Evolutionary conservation across 1,139 yeast species (phyloP), one percentile per base, ranked within the genome.

Genomic region (Magnusiomyces sp.): DNA sequence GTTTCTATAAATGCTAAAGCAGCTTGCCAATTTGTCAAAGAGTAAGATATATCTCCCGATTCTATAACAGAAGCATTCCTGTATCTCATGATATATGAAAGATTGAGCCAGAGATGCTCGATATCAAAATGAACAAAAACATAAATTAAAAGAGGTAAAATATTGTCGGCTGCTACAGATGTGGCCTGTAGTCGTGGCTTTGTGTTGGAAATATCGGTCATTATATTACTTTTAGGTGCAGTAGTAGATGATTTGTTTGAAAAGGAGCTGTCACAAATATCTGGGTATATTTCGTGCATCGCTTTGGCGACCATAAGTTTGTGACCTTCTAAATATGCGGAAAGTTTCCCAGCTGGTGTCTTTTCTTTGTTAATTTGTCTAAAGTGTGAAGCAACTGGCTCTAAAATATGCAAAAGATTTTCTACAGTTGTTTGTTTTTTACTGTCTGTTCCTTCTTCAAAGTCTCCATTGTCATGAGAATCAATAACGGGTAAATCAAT

Each of bases 21-120:
- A 0, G 88, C 88, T 57, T 81, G 86, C 46, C 79, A 66, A 59
- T 81, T 81, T 1, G 87, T 81, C 45, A 80, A 62, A 47, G 81
- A 79, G 60, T 79, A 81, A 31, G 77, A 63, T 29, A 77, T 70
- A 54, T 78, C 80, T 29, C 82, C 81, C 29, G 66, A 67, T 2
- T 45, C 44, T 40, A 75, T 59, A 17, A 71, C 67, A 27, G 64
- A 61, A 37, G 69, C 68, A 53, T 79, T 77, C 47, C 83, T 70
- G 62, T 80, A 81, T 45, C 83, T 64, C 53, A 75, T 76, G 50
- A 80, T 75, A 59, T 73, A 79, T 48, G 73, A 69, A 50, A 78
- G 63, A 53, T 79, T 80, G 17, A 77, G 67, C 58, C 76, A 74
- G 19, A 79, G 57, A 45, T 74, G 67, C 23, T 72, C 70, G 32